Base-by-base conservation (phyloP, 2,329 filamentous ascomycete species). In the Sporothrix euskadiensis region DNA sequence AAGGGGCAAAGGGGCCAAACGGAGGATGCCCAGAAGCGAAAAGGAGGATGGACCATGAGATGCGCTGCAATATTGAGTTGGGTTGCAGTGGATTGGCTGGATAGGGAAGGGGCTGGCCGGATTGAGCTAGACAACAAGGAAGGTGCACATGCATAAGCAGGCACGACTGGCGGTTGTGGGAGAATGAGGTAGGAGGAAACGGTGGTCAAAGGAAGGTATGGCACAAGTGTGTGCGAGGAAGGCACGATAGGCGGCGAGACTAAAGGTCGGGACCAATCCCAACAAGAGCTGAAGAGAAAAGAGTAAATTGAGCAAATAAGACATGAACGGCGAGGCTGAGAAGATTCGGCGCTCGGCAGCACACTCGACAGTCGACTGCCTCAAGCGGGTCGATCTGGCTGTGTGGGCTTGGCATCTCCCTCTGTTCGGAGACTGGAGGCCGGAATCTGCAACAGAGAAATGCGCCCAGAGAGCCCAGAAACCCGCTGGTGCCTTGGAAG, bases 161-260 rank as follows among this genome's bases (percentile, higher is more conserved):
- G 61, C n/a, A 68, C 26, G 63, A 52, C 10, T 4, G 26, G 39
- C 44, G n/a, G 16, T 7, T 35, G 44, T 35, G 41, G 44, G 26
- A 52, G 65, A 69, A 52, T 12, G 7, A 22, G 44, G 65, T 52
- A 69, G 41, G 63, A 49, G 26, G 26, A 69, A 69, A 69, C n/a
- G 44, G 65, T 44, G 44, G 65, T 69, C 65, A 52, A 65, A 49
- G 16, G 47, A 54, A 35, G 9, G 47, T 52, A 30, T 30, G 44
- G 26, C 14, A 14, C 47, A 16, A 52, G 44, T 12, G n/a, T 66
- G 22, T 47, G 14, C 39, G 12, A 41, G 32, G 61, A 66, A 47
- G 61, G 61, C 35, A n/a, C 57, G 57, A 39, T n/a, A 19, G 35
- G 26, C 22, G 56, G 35, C 30, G 8, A 35, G 3, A n/a, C 26